Evolutionary conservation across 495 filamentous ascomycete genomes (phyloP), one percentile per base, ranked within the genome.

Genomic region (Penicillium silybi): DNA sequence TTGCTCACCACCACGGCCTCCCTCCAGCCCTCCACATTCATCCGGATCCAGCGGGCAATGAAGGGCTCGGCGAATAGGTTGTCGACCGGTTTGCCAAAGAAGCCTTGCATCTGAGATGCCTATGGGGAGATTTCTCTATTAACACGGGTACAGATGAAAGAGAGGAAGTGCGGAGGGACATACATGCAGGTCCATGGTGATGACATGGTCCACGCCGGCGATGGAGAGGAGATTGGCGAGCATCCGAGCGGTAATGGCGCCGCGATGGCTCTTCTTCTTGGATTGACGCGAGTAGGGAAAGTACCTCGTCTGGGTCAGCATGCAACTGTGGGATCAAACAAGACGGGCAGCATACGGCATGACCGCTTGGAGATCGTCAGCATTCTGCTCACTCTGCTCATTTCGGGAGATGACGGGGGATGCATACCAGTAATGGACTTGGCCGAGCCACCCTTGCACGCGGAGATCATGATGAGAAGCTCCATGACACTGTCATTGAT

Each of bases 401-500:
- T 8, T 16, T 18, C 38, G 20, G 27, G n/a, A 41, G 37, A 39
- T 44, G 17, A 15, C 29, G 29, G 10, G 9, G 10, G 23, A 44
- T 10, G 69, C 83, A 58, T 78, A 95, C 92, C 92, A 63, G 93
- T 98, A 71, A 98, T 91, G 58, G 92, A 95, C 76, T 92, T 95
- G 45, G 95, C 89, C 37, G 95, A 97, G 50, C 92, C 92, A 64
- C 93, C 90, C 67, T 96, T 98, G 79, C 93, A 97, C 45, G 93
- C 93, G 52, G 90, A 92, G 61, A 97, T 96, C 87, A 98, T 92
- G 70, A 98, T 97, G 62, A 97, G 82, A 51, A 98, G 79, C 78
- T 98, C 93, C 88, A 98, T 96, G 63, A 98, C 88, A 56, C 88
- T 92, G 72, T 98, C 95, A 73, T 98, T 98, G 79, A 96, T 95